Percentiles rank a stretch among this genome's conserved stretches.
These are phyloP conservation scores for Helianthus tuberosus DNA, from an alignment of 129 eudicot genomes.

Conservation along the genomic window DNA sequence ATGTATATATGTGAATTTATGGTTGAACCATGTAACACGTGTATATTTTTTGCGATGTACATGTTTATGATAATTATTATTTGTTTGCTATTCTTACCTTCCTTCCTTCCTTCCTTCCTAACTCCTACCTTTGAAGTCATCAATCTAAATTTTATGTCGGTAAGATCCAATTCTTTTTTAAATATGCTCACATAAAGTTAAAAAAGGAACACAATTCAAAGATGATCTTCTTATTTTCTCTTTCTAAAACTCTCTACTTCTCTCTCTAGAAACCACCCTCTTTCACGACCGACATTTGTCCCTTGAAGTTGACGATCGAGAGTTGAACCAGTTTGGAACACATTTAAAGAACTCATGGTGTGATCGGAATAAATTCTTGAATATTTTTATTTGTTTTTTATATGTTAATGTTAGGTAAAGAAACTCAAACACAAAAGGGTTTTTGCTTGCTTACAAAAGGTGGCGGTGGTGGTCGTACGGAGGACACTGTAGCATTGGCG, in stretches of 20 bases:
- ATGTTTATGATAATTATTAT: too few species aligned
- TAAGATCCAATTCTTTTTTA: constrained; percentile 19
- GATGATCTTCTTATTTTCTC: constrained; percentile 22
- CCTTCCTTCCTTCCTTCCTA: constrained; percentile 47
- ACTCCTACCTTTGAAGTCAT: constrained; percentile 40
- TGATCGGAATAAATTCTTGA: constrained; percentile 35
- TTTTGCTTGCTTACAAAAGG: constrained; percentile 36
- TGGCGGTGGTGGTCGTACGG: constrained; percentile 29
- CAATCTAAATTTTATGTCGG: constrained; percentile 33
- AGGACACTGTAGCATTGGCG: constrained; percentile 30
- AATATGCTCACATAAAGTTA: constrained; percentile 20
- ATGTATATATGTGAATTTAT: too few species aligned
- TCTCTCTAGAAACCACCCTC: constrained; percentile 9
- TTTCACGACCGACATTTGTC: constrained; percentile 41
- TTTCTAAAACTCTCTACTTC: neutral
- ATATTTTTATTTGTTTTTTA: neutral
- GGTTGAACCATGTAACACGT: neutral
- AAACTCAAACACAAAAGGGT: constrained; percentile 39
- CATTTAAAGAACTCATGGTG: constrained; percentile 29
- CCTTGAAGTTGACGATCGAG: constrained; percentile 28
- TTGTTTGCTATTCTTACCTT: constrained; percentile 20
- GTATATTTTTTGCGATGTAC: constrained; percentile 4
- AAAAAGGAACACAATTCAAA: constrained; percentile 42
- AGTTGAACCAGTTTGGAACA: constrained; percentile 18
- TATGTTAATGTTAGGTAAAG: constrained; percentile 29